A percentile compares a stretch with the other conserved stretches of the same genome.
Evolutionary conservation across 768 basidiomycete species (phyloP).

Genomic region (Collybia sordida): DNA sequence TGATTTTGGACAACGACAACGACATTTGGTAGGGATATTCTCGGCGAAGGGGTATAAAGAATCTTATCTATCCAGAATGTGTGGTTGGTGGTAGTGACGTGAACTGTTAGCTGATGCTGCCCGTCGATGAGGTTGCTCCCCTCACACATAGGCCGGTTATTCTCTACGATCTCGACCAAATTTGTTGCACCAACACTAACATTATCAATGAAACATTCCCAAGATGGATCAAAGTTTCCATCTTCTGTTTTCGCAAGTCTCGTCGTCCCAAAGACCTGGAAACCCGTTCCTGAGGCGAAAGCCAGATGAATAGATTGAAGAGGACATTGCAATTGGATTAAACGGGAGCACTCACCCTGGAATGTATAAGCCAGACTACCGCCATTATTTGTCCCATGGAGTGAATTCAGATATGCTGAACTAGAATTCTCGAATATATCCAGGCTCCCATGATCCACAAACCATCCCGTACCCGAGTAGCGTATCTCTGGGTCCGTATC

Average conservation of each 20-base stretch:
- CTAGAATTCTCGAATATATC: slow-evolving; percentile 28
- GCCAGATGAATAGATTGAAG: neutral
- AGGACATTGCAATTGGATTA: neutral
- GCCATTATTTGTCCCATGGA: slow-evolving; percentile 25
- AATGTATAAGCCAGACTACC: slow-evolving; percentile 28
- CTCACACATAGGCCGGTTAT: slow-evolving; percentile 31
- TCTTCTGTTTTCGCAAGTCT: neutral
- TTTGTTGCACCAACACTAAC: slow-evolving; percentile 15
- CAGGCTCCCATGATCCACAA: slow-evolving; percentile 18
- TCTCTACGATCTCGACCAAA: slow-evolving; percentile 22
- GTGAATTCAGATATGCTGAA: slow-evolving; percentile 26
- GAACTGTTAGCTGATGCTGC: slow-evolving; percentile 15
- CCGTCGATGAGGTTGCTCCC: slow-evolving; percentile 17
- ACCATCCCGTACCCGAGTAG: slow-evolving; percentile 17
- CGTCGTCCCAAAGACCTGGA: neutral
- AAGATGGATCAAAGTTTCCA: slow-evolving; percentile 19
- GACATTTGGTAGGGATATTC: neutral
- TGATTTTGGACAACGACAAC: neutral
- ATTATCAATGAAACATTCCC: slow-evolving; percentile 31
- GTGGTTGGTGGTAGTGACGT: neutral
- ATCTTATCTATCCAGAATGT: slow-evolving; percentile 5
- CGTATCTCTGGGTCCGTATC: too few relatives aligned
- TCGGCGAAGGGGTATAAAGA: neutral
- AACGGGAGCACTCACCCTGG: slow-evolving; percentile 18
- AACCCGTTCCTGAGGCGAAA: neutral